A percentile compares a stretch with the other conserved stretches of the same genome.
Evolutionary conservation across 768 basidiomycete species (phyloP).

Genomic region (Lentinula edodes): DNA sequence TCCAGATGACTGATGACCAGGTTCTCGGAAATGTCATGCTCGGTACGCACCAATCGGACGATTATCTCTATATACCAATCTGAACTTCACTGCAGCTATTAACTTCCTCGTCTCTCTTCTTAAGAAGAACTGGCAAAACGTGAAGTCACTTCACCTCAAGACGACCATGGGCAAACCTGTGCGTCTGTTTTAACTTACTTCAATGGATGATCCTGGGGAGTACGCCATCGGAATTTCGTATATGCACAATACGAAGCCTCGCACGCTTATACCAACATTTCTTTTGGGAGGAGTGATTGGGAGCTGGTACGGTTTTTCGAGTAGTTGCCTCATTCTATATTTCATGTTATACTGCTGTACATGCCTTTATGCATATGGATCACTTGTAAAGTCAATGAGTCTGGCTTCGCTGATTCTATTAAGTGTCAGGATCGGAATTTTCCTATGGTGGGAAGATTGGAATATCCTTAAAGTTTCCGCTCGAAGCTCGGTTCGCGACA

Average conservation of each 20-base stretch:
- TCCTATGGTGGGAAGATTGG: too few species aligned
- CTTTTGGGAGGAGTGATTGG: conserved; percentile 75
- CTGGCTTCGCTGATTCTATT: too few species aligned
- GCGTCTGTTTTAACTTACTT: conserved; percentile 74
- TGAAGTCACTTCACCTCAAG: conserved; percentile 98
- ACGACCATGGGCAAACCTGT: conserved; percentile 98
- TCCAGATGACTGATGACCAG: conserved; percentile 97
- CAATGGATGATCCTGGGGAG: conserved; percentile 14
- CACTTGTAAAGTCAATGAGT: too few species aligned
- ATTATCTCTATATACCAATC: neutral
- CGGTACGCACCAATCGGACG: conserved; percentile 41
- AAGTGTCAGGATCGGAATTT: too few species aligned
- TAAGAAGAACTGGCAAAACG: conserved; percentile 99
- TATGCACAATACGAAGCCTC: conserved; percentile 91
- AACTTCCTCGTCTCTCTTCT: conserved; percentile 99
- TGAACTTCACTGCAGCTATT: conserved; percentile 58
- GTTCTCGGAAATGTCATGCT: conserved; percentile 97
- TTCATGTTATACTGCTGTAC: neutral
- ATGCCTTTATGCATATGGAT: neutral
- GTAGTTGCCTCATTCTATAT: neutral
- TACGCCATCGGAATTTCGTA: conserved; percentile 33
- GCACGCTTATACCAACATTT: conserved; percentile 98
- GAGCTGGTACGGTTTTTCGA: conserved; percentile 59
- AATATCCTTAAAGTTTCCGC: too few species aligned
- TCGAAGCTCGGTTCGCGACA: too few species aligned